Conservation (phyloP, 345 rosid genomes). For the Populus euphratica region DNA sequence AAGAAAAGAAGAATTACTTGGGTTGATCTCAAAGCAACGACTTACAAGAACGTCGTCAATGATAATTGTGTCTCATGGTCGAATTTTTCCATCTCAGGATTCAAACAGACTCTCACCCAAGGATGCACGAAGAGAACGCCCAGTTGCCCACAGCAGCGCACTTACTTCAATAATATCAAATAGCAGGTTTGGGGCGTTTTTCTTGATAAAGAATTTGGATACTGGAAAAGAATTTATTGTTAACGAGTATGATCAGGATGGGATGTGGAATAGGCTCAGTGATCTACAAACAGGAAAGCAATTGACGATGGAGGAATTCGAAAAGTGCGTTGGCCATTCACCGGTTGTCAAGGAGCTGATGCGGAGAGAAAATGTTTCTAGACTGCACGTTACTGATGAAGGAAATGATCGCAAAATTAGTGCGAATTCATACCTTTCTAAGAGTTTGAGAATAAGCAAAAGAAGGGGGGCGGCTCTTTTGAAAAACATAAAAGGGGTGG, state of each 20-base stretch:
- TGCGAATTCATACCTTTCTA: constrained; percentile 49
- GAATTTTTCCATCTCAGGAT: constrained; percentile 38
- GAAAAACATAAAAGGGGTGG: constrained; percentile 80
- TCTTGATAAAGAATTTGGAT: constrained; percentile 83
- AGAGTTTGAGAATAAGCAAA: constrained; percentile 79
- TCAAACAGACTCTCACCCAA: constrained; percentile 31
- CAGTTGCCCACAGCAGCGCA: constrained; percentile 13
- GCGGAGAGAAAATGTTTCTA: constrained; percentile 51
- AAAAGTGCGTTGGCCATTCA: constrained; percentile 73
- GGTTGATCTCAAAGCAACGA: constrained; percentile 56
- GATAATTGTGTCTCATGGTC: constrained; percentile 36
- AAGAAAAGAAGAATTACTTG: constrained; percentile 68
- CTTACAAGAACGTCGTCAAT: constrained; percentile 60
- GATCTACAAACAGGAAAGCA: constrained; percentile 95
- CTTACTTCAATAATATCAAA: constrained; percentile 36
- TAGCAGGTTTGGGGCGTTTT: constrained; percentile 52
- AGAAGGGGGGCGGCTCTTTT: constrained; percentile 70
- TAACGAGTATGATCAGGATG: constrained; percentile 66
- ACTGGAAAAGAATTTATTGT: constrained; percentile 83
- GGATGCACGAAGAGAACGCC: constrained; percentile 6
- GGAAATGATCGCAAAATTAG: constrained; percentile 33
- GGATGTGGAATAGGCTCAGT: constrained; percentile 84
- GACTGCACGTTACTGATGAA: constrained; percentile 9
- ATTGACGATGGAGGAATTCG: constrained; percentile 85
- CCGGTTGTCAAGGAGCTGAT: constrained; percentile 84